phyloP scores from a whole-genome alignment of 2,329 filamentous ascomycete genomes.

The Trichoderma gracile region DNA sequence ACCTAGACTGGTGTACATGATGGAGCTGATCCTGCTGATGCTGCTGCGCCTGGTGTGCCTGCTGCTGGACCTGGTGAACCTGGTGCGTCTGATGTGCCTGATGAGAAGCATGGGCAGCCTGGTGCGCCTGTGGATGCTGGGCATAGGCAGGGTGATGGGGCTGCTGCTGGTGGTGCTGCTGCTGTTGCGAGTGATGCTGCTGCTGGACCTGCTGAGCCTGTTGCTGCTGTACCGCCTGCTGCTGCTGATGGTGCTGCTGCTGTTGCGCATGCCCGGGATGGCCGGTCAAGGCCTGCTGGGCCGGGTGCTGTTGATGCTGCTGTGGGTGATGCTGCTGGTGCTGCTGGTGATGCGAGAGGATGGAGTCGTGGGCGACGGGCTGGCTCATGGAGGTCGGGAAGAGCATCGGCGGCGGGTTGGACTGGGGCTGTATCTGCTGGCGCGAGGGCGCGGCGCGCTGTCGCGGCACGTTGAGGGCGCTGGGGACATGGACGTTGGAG shows the following conservation, averaged over 20 bases:
- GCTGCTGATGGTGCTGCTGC: conserved; percentile 35
- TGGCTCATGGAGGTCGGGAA: conserved; percentile 44
- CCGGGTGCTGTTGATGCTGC: conserved; percentile 37
- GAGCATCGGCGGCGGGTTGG: conserved; percentile 42
- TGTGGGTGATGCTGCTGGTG: conserved; percentile 40
- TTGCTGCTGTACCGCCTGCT: conserved; percentile 28
- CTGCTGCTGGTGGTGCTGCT: conserved; percentile 34
- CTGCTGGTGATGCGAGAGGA: conserved; percentile 47
- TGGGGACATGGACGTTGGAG: conserved; percentile 49
- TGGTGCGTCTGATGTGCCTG: conserved; percentile 23
- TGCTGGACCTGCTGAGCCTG: conserved; percentile 31
- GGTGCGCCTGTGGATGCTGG: conserved; percentile 32
- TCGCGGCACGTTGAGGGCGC: conserved; percentile 48
- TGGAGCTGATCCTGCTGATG: conserved; percentile 34
- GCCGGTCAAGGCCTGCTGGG: conserved; percentile 34
- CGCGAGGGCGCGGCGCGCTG: conserved; percentile 48
- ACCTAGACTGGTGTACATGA: conserved; percentile 33
- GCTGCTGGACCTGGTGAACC: conserved; percentile 28
- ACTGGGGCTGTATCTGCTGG: conserved; percentile 49
- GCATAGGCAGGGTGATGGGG: conserved; percentile 27
- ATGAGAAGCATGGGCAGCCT: conserved; percentile 31
- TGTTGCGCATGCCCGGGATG: conserved; percentile 39
- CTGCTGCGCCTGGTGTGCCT: conserved; percentile 34
- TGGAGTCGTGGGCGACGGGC: conserved; percentile 45
- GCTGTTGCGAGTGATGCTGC: conserved; percentile 36